Conservation (phyloP, 2,329 filamentous ascomycete species). For the Cladophialophora chaetospira region DNA sequence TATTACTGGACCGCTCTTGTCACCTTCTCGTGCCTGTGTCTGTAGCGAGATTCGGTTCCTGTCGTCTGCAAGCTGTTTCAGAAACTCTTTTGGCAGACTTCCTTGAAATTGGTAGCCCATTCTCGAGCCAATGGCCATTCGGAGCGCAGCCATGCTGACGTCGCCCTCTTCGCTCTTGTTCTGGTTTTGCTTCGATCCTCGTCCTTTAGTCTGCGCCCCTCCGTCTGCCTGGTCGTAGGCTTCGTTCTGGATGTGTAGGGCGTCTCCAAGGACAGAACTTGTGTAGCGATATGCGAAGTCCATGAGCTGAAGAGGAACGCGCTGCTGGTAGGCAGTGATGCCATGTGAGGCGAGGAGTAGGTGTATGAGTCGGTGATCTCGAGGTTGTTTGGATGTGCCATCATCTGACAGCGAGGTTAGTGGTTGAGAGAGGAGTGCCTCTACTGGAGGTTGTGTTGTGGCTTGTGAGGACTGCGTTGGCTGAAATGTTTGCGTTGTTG, state of each 20-base stretch:
- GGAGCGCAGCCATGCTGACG: constrained; percentile 59
- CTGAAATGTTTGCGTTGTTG: constrained; percentile 34
- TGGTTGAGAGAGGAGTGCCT: constrained; percentile 41
- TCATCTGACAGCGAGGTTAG: constrained; percentile 49
- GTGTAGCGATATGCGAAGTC: constrained; percentile 59
- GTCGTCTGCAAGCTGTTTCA: constrained; percentile 60
- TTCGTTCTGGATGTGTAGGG: constrained; percentile 54
- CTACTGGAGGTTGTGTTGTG: constrained; percentile 25
- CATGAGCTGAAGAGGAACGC: constrained; percentile 55
- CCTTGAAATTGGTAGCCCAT: constrained; percentile 60
- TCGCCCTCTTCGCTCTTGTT: constrained; percentile 49
- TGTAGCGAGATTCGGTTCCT: constrained; percentile 59
- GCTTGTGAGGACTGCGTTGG: constrained; percentile 23
- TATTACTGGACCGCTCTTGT: constrained; percentile 41
- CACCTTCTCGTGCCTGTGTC: constrained; percentile 37
- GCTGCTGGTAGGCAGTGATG: constrained; percentile 54
- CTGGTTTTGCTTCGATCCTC: constrained; percentile 39
- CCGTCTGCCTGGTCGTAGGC: constrained; percentile 49
- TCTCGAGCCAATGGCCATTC: constrained; percentile 62
- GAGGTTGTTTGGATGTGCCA: constrained; percentile 50
- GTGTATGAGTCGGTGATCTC: constrained; percentile 54
- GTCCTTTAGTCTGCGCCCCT: constrained; percentile 35
- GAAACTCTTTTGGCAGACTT: constrained; percentile 62
- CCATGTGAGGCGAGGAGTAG: constrained; percentile 53
- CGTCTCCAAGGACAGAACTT: constrained; percentile 54